These are phyloP conservation scores for Alternaria viburni DNA, from an alignment of 2,329 filamentous ascomycete species.

Conservation along the genomic window DNA sequence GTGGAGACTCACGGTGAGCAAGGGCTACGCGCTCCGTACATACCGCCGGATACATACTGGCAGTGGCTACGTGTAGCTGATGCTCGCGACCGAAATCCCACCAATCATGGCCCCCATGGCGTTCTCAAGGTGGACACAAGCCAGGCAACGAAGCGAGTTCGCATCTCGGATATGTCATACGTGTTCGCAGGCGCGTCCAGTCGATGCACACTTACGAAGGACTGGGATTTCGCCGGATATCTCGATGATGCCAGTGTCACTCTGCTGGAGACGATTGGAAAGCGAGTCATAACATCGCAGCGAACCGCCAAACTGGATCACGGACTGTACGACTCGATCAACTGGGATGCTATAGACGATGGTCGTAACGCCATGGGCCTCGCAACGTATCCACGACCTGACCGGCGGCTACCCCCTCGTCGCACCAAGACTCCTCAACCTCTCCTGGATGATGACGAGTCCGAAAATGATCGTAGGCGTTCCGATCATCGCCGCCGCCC, in stretches of 20 bases:
- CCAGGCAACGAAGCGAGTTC: background rate
- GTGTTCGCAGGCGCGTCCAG: background rate
- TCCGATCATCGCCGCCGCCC: background rate
- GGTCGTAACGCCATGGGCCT: background rate
- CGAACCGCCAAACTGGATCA: background rate
- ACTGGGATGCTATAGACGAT: background rate
- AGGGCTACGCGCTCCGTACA: background rate
- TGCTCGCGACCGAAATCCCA: background rate
- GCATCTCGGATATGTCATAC: background rate
- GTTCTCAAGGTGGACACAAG: background rate
- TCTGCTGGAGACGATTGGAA: background rate
- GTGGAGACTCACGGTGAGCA: background rate
- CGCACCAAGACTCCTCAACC: background rate
- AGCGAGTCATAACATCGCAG: background rate
- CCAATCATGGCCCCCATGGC: background rate
- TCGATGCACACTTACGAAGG: background rate
- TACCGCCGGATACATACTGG: background rate
- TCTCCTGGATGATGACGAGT: background rate
- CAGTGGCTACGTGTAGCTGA: background rate
- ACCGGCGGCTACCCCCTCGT: background rate
- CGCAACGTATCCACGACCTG: background rate
- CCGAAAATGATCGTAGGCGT: background rate
- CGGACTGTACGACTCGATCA: background rate
- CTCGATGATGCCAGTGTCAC: background rate
- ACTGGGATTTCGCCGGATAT: background rate